These are phyloP conservation scores for Penicillium sp. DNA, from an alignment of 2,329 filamentous ascomycete species.

Conservation along the genomic window DNA sequence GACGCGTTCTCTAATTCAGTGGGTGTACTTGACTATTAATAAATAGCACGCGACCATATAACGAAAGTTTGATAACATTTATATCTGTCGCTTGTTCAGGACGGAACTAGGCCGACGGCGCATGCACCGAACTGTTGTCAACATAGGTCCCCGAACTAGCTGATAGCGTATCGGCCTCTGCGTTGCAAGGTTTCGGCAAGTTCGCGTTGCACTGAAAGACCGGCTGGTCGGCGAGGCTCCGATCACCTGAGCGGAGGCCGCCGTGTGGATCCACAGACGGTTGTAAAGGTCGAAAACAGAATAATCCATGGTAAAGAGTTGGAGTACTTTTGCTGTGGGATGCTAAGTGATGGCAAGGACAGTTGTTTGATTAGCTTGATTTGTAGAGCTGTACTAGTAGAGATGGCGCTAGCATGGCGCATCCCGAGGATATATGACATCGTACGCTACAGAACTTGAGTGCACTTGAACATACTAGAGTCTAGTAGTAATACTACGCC, in stretches of 20 bases:
- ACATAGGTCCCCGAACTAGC: not conserved
- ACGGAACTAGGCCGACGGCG: constrained; percentile 11
- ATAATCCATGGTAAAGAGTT: too few relatives aligned
- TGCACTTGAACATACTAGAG: too few relatives aligned
- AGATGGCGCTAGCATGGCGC: too few relatives aligned
- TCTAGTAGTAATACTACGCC: too few relatives aligned
- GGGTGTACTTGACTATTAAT: constrained; percentile 66
- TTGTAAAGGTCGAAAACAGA: not conserved
- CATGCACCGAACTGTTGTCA: not conserved
- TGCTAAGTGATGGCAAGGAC: too few relatives aligned
- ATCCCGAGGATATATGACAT: too few relatives aligned
- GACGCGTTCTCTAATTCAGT: constrained; percentile 63
- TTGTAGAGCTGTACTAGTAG: too few relatives aligned
- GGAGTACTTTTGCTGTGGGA: too few relatives aligned
- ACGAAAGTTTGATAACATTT: not conserved
- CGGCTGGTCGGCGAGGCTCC: not conserved
- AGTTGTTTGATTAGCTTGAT: too few relatives aligned
- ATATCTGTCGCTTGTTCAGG: not conserved
- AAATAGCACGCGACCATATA: constrained; percentile 45
- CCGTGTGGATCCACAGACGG: not conserved
- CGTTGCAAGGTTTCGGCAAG: not conserved
- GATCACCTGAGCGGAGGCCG: constrained; percentile 1
- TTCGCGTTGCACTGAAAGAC: not conserved
- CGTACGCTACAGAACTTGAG: too few relatives aligned
- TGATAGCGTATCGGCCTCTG: not conserved